Evolutionary conservation across 805 yeast genomes (phyloP).

Genomic region (Starmerella scarabaei): DNA sequence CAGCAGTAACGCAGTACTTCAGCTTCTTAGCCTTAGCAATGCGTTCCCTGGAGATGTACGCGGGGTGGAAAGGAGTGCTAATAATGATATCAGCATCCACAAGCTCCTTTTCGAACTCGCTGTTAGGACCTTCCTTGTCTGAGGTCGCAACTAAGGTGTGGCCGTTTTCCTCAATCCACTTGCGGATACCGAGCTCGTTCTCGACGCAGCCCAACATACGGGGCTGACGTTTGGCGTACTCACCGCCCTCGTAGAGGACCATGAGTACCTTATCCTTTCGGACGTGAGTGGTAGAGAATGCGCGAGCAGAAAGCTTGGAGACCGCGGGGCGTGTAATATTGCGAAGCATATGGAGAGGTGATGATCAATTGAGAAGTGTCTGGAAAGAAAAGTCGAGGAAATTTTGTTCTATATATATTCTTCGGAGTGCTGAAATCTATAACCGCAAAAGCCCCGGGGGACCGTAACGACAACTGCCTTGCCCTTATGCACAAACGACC

Average conservation of each 20-base stretch:
- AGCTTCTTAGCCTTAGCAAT: conserved; percentile 57
- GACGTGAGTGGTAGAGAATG: conserved; percentile 6
- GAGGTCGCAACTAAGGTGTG: conserved; percentile 53
- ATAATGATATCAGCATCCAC: conserved; percentile 64
- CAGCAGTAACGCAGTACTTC: conserved; percentile 63
- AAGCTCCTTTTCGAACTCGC: conserved; percentile 50
- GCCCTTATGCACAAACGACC: too few relatives aligned
- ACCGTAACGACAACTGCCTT: too few relatives aligned
- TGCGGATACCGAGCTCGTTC: conserved; percentile 59
- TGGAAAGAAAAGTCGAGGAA: too few relatives aligned
- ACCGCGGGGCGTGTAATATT: neutral
- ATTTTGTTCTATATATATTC: too few relatives aligned
- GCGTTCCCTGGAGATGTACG: conserved; percentile 54
- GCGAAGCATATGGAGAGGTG: conserved; percentile 1
- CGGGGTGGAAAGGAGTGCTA: conserved; percentile 77
- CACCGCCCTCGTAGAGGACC: conserved; percentile 14
- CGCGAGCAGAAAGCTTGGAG: neutral
- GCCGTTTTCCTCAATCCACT: conserved; percentile 52
- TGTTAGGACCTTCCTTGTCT: conserved; percentile 51
- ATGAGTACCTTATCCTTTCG: conserved; percentile 7
- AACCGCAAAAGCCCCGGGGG: too few relatives aligned
- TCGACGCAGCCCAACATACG: conserved; percentile 52
- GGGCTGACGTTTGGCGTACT: conserved; percentile 12
- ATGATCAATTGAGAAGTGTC: neutral
- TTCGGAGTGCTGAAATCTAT: too few relatives aligned